Percentiles rank a stretch among this genome's conserved stretches.
These are phyloP conservation scores for Suillus cothurnatus DNA, from an alignment of 768 basidiomycete genomes.

Conservation along the genomic window DNA sequence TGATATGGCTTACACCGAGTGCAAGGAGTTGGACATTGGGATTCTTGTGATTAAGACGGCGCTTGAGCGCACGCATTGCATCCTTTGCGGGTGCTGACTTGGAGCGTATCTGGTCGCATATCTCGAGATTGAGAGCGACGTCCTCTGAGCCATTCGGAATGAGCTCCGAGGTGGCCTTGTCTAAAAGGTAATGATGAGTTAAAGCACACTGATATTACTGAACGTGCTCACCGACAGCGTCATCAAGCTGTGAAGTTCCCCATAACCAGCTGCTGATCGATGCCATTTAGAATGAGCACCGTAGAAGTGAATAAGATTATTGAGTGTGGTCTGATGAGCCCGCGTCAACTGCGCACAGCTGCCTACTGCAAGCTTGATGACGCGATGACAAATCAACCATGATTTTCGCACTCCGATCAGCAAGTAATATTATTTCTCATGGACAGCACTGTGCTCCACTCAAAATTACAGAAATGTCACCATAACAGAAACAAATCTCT, in stretches of 20 bases:
- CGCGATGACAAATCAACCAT: constrained; percentile 16
- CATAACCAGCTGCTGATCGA: constrained; percentile 71
- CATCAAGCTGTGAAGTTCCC: constrained; percentile 83
- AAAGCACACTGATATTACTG: background rate
- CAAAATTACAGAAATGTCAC: background rate
- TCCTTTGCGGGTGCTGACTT: constrained; percentile 85
- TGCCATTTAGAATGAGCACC: constrained; percentile 44
- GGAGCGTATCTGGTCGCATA: constrained; percentile 95
- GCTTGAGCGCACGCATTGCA: constrained; percentile 87
- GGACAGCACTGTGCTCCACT: background rate
- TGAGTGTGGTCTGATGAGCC: background rate
- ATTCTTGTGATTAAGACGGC: constrained; percentile 89
- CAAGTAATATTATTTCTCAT: background rate
- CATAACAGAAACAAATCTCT: background rate
- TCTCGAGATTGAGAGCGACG: constrained; percentile 91
- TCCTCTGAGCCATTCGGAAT: constrained; percentile 84
- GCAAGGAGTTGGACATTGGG: constrained; percentile 92
- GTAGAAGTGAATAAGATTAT: background rate
- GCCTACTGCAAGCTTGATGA: constrained; percentile 7
- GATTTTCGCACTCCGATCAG: constrained; percentile 27
- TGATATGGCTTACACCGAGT: constrained; percentile 64
- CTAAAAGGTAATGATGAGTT: constrained; percentile 41
- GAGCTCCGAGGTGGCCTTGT: constrained; percentile 93
- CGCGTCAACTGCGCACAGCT: constrained; percentile 16
- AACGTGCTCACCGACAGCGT: constrained; percentile 68